Base-by-base conservation (phyloP, 2,329 filamentous ascomycete species). In the Shiraia bambusicola region DNA sequence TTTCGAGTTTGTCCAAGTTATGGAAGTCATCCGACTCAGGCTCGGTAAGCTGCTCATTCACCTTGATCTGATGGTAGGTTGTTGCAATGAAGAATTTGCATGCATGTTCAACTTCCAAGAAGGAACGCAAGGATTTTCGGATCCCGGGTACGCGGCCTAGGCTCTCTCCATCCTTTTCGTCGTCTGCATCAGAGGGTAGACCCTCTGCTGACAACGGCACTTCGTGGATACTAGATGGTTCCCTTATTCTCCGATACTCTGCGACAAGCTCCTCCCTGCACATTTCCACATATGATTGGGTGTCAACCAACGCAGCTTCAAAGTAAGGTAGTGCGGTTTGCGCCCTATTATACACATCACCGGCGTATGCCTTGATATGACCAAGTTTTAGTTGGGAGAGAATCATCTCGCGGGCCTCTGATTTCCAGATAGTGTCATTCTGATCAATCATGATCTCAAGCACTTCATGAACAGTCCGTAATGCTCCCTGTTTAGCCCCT, bases 371-470 rank as follows among this genome's bases (percentile, higher is more conserved):
- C 28, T 87, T 75, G 3, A 96, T 71, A 54, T 96, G 91, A 0
- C 88, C 92, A 40, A 82, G 77, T 12, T 77, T 79, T 31, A 95
- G 72, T 6, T 24, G 16, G 9, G 12, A 13, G 9, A 34, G 8
- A 22, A 8, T 24, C 30, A 40, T 22, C 19, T 22, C 19, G 19
- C 19, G 19, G 19, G 19, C 19, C 43, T 92, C 84, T 0, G 77
- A 69, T 37, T 84, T 80, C 42, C 92, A 79, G 1, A 71, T 64
- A 5, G 73, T 74, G 42, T 92, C 87, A 30, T 86, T 90, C 59
- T 92, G 84, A 40, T 95, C 89, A 43, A 96, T 85, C 92, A 98
- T 96, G 4, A 85, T 83, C 50, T 89, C 84, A 9, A 98, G 74
- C 1, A 97, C 92, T 66, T 97, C 88, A 13, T 84, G 80, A 2